Base-by-base conservation (phyloP, 2,329 filamentous ascomycete genomes). In the Bipolaris cookei region DNA sequence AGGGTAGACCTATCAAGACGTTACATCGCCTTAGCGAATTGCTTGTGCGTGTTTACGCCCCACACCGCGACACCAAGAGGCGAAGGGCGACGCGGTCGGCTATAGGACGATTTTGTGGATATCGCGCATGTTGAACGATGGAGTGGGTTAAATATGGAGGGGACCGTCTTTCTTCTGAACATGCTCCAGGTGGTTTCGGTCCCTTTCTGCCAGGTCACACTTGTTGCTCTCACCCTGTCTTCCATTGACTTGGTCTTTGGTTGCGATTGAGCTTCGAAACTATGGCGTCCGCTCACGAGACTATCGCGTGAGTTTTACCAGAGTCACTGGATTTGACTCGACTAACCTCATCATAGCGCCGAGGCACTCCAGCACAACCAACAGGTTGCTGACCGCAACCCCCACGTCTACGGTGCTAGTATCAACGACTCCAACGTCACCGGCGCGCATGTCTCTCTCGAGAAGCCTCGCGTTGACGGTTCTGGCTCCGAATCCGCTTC, bases 331-430 rank as follows among this genome's bases (percentile, higher is more conserved):
- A 25, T 14, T 34, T 18, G 20, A 34, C 39, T 20, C 41, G 10
- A 23, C 56, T 66, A 34, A 65, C 39, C 16, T 5, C 32, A 20
- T 18, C 4, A 47, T 38, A 76, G 73, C 50, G 67, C 70, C 43
- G 69, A 73, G 53, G 70, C 74, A 57, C 54, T 66, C 53, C 64
- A 73, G 54, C 67, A 71, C 41, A 54, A 59, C 54, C 72, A 73
- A 45, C 66, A 58, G 45, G 61, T 65, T 47, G 65, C 69, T 23
- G 70, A 75, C 51, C 67, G 72, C 34, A 57, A 65, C 28, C 65
- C 61, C 21, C 71, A 75, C 48, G 53, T 72, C 18, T 66, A 64
- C 39, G 72, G 71, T 30, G 67, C 68, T 25, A 66, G 69, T 11
- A 7, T 71, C 23, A 63, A 55, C 54, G 57, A 66, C 43, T 51